Conservation (phyloP, 495 filamentous ascomycete genomes). For the Hypoxylon cercidicola region DNA sequence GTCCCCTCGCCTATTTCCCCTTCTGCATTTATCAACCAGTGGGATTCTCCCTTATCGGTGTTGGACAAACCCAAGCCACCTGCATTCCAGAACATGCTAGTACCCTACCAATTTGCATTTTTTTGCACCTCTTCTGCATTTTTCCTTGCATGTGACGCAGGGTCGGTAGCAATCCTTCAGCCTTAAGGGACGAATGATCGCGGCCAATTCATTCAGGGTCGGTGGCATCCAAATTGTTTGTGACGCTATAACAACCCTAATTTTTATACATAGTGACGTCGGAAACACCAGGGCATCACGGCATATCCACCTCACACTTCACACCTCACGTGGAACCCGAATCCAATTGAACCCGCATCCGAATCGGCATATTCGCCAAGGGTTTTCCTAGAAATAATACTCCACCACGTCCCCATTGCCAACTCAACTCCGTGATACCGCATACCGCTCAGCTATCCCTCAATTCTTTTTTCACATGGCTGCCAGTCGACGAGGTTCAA, state of each 20-base stretch:
- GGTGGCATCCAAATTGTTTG: not conserved
- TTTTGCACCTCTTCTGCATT: not conserved
- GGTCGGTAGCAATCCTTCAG: constrained; percentile 32
- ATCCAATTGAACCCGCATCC: constrained; percentile 23
- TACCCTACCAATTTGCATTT: constrained; percentile 27
- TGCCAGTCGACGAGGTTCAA: constrained; percentile 40
- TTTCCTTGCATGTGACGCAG: constrained; percentile 36
- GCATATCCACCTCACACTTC: constrained; percentile 9
- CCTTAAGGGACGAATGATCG: constrained; percentile 32
- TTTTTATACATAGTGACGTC: constrained; percentile 30
- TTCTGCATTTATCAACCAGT: constrained; percentile 12
- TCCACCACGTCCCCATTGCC: constrained; percentile 3
- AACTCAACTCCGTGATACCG: constrained; percentile 3
- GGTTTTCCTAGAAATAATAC: constrained; percentile 6
- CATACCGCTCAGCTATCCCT: not conserved
- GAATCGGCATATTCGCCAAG: constrained; percentile 21
- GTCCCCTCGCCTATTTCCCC: not conserved
- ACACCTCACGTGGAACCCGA: constrained; percentile 27
- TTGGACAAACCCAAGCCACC: not conserved
- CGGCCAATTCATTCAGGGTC: constrained; percentile 6
- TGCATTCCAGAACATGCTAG: constrained; percentile 38
- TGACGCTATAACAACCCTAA: not conserved
- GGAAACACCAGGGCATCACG: constrained; percentile 1
- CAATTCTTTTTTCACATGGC: constrained; percentile 26
- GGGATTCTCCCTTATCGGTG: constrained; percentile 17